These are phyloP conservation scores for Yarrowia galli DNA, from an alignment of 1,139 yeast genomes.

Conservation along the genomic window DNA sequence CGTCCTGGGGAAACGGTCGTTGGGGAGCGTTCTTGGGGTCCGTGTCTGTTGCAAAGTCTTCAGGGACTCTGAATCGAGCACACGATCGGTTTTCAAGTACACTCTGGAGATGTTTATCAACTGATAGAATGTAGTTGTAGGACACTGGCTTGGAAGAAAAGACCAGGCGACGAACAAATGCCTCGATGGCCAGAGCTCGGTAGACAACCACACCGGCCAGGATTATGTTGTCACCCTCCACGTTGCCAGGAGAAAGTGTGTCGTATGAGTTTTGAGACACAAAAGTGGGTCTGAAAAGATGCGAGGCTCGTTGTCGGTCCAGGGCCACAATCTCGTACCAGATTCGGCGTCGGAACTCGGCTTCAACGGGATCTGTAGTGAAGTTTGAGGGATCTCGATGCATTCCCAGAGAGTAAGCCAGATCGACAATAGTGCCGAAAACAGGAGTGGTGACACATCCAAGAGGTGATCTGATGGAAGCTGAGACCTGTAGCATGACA, in stretches of 20 bases:
- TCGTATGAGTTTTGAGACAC: conserved; percentile 37
- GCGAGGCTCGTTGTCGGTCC: conserved; percentile 37
- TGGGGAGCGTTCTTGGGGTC: neutral
- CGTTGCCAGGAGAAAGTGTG: conserved; percentile 29
- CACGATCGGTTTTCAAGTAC: conserved; percentile 32
- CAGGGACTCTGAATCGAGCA: conserved; percentile 31
- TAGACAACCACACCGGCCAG: conserved; percentile 28
- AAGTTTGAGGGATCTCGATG: conserved; percentile 35
- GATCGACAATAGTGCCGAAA: conserved; percentile 34
- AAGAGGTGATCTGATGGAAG: conserved; percentile 17
- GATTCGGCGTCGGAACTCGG: conserved; percentile 35
- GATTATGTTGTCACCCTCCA: conserved; percentile 30
- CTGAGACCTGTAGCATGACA: conserved; percentile 21
- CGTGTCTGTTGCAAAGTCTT: conserved; percentile 1
- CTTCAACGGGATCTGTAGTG: conserved; percentile 23
- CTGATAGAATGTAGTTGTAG: conserved; percentile 31
- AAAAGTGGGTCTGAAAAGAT: conserved; percentile 20
- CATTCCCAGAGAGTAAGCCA: conserved; percentile 27
- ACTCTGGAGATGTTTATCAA: conserved; percentile 27
- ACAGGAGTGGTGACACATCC: conserved; percentile 38
- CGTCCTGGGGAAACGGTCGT: conserved; percentile 30
- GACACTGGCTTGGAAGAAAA: conserved; percentile 33
- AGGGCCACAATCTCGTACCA: conserved; percentile 37
- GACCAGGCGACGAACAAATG: conserved; percentile 21
- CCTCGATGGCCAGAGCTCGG: conserved; percentile 36